These are phyloP conservation scores for Brasilioporus rufonigricans DNA, from an alignment of 768 basidiomycete genomes.

Conservation along the genomic window DNA sequence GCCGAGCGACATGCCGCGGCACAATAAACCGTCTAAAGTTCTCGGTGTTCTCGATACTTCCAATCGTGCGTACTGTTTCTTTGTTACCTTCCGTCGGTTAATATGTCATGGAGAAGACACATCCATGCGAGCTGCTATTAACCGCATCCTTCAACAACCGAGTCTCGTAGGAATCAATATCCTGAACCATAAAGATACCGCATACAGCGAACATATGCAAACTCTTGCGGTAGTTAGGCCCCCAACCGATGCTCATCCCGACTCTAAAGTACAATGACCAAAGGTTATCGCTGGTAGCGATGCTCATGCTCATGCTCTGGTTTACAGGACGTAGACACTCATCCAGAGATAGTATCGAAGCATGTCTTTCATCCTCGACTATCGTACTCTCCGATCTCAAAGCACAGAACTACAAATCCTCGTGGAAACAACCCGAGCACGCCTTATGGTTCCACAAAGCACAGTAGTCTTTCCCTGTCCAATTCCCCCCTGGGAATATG, in stretches of 20 bases:
- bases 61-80: conserved; percentile 25
- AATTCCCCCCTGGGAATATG: background rate
- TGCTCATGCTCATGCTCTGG: conserved; percentile 7
- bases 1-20: conserved; percentile 3
- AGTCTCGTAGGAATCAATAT: conserved; percentile 22
- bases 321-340: conserved; percentile 3
- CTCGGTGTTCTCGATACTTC: conserved; percentile 24
- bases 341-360: background rate
- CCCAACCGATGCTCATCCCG: background rate
- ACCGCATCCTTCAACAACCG: conserved; percentile 26
- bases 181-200: background rate
- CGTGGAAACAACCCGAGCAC: background rate
- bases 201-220: background rate
- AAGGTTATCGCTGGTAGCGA: background rate
- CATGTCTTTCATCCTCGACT: background rate
- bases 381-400: background rate
- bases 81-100: conserved; percentile 1
- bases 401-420: background rate
- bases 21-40: conserved; percentile 21
- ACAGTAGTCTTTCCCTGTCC: background rate
- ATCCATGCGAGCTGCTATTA: conserved; percentile 30
- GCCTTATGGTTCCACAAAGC: background rate
- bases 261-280: conserved; percentile 11
- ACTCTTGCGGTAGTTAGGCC: background rate
- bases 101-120: conserved; percentile 16